Evolutionary conservation across 805 yeast genomes (phyloP).

Genomic region (Helenozyma baotianmanensis): DNA sequence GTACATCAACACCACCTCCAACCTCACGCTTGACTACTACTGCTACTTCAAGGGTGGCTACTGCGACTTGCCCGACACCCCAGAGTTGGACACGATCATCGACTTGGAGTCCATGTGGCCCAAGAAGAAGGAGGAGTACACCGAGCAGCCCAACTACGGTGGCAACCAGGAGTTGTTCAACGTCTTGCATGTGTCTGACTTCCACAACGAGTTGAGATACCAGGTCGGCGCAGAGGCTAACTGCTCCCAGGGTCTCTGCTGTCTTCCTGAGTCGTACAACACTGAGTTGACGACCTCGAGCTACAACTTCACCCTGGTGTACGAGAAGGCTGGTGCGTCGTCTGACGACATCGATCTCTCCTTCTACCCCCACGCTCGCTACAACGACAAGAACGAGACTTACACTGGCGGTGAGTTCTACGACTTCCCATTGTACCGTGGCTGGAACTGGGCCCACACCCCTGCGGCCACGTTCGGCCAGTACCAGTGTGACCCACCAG

Average conservation of each 20-base stretch:
- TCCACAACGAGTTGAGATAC: slow-evolving; percentile 57
- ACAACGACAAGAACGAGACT: slow-evolving; percentile 16
- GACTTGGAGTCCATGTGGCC: slow-evolving; percentile 35
- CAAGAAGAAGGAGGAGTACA: slow-evolving; percentile 22
- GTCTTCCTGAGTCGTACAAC: slow-evolving; percentile 49
- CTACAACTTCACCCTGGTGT: slow-evolving; percentile 30
- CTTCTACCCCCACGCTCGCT: slow-evolving; percentile 30
- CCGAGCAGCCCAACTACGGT: slow-evolving; percentile 28
- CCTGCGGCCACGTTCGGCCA: slow-evolving; percentile 63
- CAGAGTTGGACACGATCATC: slow-evolving; percentile 39
- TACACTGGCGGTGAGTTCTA: slow-evolving; percentile 31
- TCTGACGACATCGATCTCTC: slow-evolving; percentile 16
- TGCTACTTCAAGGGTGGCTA: slow-evolving; percentile 44
- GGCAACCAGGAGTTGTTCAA: slow-evolving; percentile 40
- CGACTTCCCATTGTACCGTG: slow-evolving; percentile 23
- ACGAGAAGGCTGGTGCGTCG: slow-evolving; percentile 12
- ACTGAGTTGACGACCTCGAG: slow-evolving; percentile 16
- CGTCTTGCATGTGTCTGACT: slow-evolving; percentile 63
- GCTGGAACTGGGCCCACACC: slow-evolving; percentile 29
- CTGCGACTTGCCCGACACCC: slow-evolving; percentile 53
- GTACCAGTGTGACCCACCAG: slow-evolving; percentile 66
- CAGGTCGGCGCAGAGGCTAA: slow-evolving; percentile 54
- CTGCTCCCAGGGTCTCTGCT: slow-evolving; percentile 55
- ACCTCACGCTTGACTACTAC: slow-evolving; percentile 42
- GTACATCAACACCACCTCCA: slow-evolving; percentile 33